A percentile compares a stretch with the other conserved stretches of the same genome.
Conservation (phyloP, 345 rosid species). For the Populus pruinosa region DNA sequence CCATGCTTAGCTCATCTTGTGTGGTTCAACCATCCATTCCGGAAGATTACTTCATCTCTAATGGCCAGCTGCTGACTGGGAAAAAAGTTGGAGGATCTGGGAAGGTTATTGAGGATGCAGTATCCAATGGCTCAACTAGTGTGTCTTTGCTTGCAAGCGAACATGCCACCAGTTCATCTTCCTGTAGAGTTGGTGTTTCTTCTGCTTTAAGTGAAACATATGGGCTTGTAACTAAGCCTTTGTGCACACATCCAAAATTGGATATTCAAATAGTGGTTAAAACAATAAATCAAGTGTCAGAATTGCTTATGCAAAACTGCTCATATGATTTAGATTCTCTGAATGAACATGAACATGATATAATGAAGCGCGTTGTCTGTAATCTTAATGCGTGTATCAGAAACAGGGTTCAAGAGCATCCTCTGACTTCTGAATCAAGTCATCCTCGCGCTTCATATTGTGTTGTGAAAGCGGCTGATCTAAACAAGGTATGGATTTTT, state of each 20-base stretch:
- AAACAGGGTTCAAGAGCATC: conserved; percentile 26
- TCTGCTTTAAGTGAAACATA: conserved; percentile 16
- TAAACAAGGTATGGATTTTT: conserved; percentile 36
- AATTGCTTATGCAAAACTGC: conserved; percentile 46
- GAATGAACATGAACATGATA: conserved; percentile 40
- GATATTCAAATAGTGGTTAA: conserved; percentile 38
- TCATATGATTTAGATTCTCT: conserved; percentile 29
- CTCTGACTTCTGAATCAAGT: conserved; percentile 20
- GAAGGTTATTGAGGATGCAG: background rate
- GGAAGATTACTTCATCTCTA: conserved; percentile 15
- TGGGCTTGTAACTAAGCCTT: conserved; percentile 23
- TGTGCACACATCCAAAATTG: conserved; percentile 21
- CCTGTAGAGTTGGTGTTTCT: conserved; percentile 15
- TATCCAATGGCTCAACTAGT: conserved; percentile 16
- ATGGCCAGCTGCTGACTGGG: conserved; percentile 4
- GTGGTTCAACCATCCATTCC: conserved; percentile 10
- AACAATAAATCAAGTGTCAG: conserved; percentile 43
- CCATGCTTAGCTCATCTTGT: conserved; percentile 11
- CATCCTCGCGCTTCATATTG: conserved; percentile 20
- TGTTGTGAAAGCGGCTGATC: conserved; percentile 28
- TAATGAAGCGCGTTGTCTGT: conserved; percentile 39
- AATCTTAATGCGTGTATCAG: conserved; percentile 41
- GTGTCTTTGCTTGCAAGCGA: conserved; percentile 13
- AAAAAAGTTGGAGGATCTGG: background rate
- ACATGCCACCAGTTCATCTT: conserved; percentile 21